Evolutionary conservation across 2,329 filamentous ascomycete species (phyloP), one percentile per base, ranked within the genome.

Genomic region (Aureobasidium zeae): DNA sequence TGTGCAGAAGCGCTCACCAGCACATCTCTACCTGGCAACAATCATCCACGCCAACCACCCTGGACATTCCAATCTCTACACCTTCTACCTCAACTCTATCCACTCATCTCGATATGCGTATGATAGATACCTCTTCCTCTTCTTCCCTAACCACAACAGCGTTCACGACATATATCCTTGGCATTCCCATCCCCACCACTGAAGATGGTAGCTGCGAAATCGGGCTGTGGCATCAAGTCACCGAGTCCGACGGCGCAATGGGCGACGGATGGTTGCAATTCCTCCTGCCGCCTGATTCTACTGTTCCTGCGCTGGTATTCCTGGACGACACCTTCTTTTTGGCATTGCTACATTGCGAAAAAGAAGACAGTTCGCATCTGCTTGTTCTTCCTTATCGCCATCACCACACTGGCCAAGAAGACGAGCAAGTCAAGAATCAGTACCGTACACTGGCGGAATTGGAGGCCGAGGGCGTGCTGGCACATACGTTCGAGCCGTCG

Each of bases 1-100:
- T 35, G 6, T 42, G 45, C 25, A 42, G 37, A 24, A 20, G n/a
- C 6, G 45, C 45, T 2, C 31, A 41, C 5, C 13, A 33, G 4
- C 24, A 41, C 10, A 47, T 47, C 8, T 22, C 35, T 5, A 15
- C 26, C 12, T 47, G 45, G 45, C 45, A 45, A 13, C 24, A 32
- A 13, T 24, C 19, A 16, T 34, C 42, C 4, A 25, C 5, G 16
- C 42, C 42, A 9, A 4, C 10, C 10, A 36, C 33, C 9, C 9
- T 21, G 9, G 32, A 45, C 8, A 25, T 45, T 1, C 3, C 10
- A 5, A 30, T 24, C 33, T 6, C 11, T 31, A 29, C 25, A 2
- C 10, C 8, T 5, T 13, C 17, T 9, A 26, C 19, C 4, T n/a
- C 32, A 3, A 22, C 17, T 4, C 7, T 30, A 2, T 12, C 7